Evolutionary conservation across 2,329 filamentous ascomycete species (phyloP), one percentile per base, ranked within the genome.

Genomic region (Fusarium odoratissimum): DNA sequence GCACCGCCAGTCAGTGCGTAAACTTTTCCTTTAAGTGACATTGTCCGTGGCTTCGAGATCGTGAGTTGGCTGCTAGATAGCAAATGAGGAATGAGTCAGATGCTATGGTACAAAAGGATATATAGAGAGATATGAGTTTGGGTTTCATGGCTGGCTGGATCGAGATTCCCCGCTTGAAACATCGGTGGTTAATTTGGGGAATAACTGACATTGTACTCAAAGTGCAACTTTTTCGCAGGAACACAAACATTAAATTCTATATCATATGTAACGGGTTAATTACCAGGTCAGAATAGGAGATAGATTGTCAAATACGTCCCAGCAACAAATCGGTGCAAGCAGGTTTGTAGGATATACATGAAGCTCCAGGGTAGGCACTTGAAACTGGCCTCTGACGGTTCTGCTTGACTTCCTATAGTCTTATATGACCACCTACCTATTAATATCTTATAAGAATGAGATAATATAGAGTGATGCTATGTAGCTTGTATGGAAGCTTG

Each of bases 1-100:
- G 83, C 83, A 49, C 81, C 83, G 25, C 83, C 83, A 6, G 83
- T 85, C 45, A 85, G 77, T 51, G 82, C 83, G 58, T 81, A 83
- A 21, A 84, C 79, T 69, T 81, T 82, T 28, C 77, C 79, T 19
- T 70, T 44, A 8, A 81, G 75, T 25, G 78, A 76, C 79, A 81
- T 81, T n/a, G n/a, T 40, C 21, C 30, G 41, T 44, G 38, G 21
- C 16, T 31, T 23, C 14, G 13, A 49, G 37, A 12, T 48, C 40
- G 30, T 30, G 17, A 7, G 49, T 54, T 40, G 23, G 23, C 33
- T 21, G 6, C 21, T 49, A 14, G 19, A 9, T 35, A n/a, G 48
- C 16, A 51, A 23, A 16, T 25, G 38, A 28, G n/a, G 38, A n/a
- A 19, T 31, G 31, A 23, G 14, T 33, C 46, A 49, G n/a, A 54